phyloP scores from a whole-genome alignment of 805 yeast species.

The Saturnispora sanitii region DNA sequence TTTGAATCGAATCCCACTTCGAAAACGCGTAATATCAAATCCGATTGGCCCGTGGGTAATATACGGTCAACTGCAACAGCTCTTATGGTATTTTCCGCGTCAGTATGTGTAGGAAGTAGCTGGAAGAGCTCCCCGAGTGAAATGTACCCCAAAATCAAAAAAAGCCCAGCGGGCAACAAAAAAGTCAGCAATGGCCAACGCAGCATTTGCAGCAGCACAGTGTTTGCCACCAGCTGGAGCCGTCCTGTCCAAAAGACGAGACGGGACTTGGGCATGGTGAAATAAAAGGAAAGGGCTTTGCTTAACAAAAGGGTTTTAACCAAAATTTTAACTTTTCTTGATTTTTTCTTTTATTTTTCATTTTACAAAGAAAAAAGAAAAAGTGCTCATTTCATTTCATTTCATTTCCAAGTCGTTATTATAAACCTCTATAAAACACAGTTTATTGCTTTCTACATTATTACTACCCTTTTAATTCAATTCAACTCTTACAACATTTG shows the following conservation, averaged over 20 bases:
- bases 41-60: background rate
- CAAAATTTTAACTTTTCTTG: too few species aligned
- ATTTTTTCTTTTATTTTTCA: too few species aligned
- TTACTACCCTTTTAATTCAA: too few species aligned
- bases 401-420: too few species aligned
- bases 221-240: background rate
- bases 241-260: slow-evolving; percentile 1
- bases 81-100: background rate
- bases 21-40: background rate
- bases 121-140: background rate
- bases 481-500: slow-evolving; percentile 44
- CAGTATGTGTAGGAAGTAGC: background rate
- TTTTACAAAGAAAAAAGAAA: too few species aligned
- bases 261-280: slow-evolving; percentile 1
- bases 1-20: background rate
- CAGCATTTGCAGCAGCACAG: background rate
- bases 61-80: background rate
- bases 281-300: too few species aligned
- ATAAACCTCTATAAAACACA: too few species aligned
- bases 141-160: background rate
- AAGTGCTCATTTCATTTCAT: too few species aligned
- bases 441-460: too few species aligned
- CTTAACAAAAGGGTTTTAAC: background rate
- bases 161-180: background rate
- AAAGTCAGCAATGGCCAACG: background rate